Base-by-base conservation (phyloP, 2,329 filamentous ascomycete species). In the Colletotrichum gigasporum region DNA sequence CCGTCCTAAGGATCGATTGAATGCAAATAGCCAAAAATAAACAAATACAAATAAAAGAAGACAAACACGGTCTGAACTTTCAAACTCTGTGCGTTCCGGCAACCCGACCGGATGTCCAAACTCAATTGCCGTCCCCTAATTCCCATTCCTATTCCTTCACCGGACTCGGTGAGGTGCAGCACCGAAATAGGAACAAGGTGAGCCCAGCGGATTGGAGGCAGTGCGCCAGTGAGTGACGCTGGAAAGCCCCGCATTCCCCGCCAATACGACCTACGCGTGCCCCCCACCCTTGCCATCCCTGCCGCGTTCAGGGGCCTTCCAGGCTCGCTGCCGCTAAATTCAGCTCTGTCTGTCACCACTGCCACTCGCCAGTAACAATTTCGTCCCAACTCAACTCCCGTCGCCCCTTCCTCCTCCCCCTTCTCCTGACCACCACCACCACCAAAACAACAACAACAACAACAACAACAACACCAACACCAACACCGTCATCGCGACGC, bases 331-430 rank as follows among this genome's bases (percentile, higher is more conserved):
- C 48, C 30, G 44, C 61, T 54, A 53, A 64, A 53, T 61, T 30
- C 48, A 52, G 48, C 34, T 20, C 55, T 61, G 56, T 41, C 53
- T 63, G 44, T 63, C 60, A 63, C 54, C 53, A 22, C n/a, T n/a
- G n/a, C n/a, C n/a, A 30, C 44, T 45, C 24, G 34, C n/a, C n/a
- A 52, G 26, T 41, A 18, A 18, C 28, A 55, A 34, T 62, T 39
- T 62, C 60, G 32, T 60, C 60, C 47, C 45, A 53, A 26, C 60
- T 60, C 51, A n/a, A 5, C 12, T 6, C 10, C 22, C 30, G 22
- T 47, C 28, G n/a, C 24, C 22, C n/a, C n/a, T 8, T 39, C 32
- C 26, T 26, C 26, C 37, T n/a, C n/a, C 20, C 22, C 32, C 16
- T 56, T 47, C 24, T 51, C 41, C 34, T 37, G 10, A 11, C 10